Evolutionary conservation across 352 stramenopile species (phyloP).

Genomic region (Pythium aphanidermatum): DNA sequence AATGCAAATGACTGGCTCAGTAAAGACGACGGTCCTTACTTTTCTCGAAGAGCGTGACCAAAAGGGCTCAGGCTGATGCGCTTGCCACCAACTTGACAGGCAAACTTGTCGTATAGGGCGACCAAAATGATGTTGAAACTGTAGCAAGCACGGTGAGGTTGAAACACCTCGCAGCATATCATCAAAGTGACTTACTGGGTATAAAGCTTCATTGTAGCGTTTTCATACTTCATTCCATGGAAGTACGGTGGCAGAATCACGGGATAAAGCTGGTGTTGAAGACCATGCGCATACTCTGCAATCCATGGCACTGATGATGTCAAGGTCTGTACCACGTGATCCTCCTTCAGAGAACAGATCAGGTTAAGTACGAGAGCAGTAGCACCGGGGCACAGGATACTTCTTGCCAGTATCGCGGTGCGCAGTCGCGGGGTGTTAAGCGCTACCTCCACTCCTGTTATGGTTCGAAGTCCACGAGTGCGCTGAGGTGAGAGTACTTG

Average conservation of each 20-base stretch:
- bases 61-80: conserved; percentile 35
- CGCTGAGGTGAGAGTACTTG: conserved; percentile 43
- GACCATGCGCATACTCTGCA: conserved; percentile 38
- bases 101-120: conserved; percentile 36
- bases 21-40: conserved; percentile 20
- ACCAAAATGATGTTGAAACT: conserved; percentile 43
- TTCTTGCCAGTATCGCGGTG: conserved; percentile 44
- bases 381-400: conserved; percentile 39
- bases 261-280: conserved; percentile 51
- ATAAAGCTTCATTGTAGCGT: conserved; percentile 32
- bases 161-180: background rate
- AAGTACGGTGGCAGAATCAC: conserved; percentile 36
- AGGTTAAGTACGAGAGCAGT: conserved; percentile 55
- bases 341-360: conserved; percentile 41
- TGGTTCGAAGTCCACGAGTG: conserved; percentile 34
- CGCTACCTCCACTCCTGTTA: conserved; percentile 46
- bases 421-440: conserved; percentile 41
- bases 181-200: conserved; percentile 22
- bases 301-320: conserved; percentile 42
- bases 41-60: conserved; percentile 27
- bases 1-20: background rate
- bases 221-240: conserved; percentile 33
- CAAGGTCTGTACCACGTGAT: conserved; percentile 26
- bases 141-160: background rate
- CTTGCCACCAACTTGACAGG: conserved; percentile 13